Base-by-base conservation (phyloP, 2,329 filamentous ascomycete species). In the Curvularia sp. region DNA sequence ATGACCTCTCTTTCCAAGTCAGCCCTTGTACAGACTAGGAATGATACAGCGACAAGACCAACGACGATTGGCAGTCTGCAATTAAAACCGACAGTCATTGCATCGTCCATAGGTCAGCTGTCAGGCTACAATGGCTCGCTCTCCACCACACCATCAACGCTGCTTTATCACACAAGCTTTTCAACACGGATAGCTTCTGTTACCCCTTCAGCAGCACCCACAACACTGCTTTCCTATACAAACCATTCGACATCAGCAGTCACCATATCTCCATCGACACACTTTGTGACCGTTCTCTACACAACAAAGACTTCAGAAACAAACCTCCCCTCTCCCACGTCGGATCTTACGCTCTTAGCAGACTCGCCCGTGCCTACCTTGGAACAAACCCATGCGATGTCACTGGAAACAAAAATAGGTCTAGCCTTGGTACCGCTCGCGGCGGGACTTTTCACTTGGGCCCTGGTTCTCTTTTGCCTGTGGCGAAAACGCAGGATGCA, bases 341-440 rank as follows among this genome's bases (percentile, higher is more conserved):
- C 53, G 8, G 54, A 18, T 10, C 26, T 39, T 18, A 51, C 31
- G 15, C 9, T 42, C 9, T 26, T 42, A 12, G 28, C 46, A 5
- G 22, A 24, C 10, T 28, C 35, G 35, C 22, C 35, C 6, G 10
- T 18, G 6, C 35, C 24, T 35, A 12, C 8, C 0, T 24, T 5
- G 26, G 24, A 41, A 31, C 51, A 26, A 41, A n/a, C 22, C 31
- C 33, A 48, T 31, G 31, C 12, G 26, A 56, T 63, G 53, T 43
- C 55, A 43, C 55, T 49, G 18, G 64, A 38, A 4, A 63, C 49
- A 38, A 71, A 68, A 44, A 46, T 71, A 10, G 71, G 69, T 10
- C 62, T 74, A 12, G 69, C 61, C 6, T 68, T 71, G 60, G 66
- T 70, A 38, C 70, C 71, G 4, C 51, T 71, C 5, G 60, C 63